Base-by-base conservation (phyloP, 805 yeast species). In the Candida oleophila region DNA sequence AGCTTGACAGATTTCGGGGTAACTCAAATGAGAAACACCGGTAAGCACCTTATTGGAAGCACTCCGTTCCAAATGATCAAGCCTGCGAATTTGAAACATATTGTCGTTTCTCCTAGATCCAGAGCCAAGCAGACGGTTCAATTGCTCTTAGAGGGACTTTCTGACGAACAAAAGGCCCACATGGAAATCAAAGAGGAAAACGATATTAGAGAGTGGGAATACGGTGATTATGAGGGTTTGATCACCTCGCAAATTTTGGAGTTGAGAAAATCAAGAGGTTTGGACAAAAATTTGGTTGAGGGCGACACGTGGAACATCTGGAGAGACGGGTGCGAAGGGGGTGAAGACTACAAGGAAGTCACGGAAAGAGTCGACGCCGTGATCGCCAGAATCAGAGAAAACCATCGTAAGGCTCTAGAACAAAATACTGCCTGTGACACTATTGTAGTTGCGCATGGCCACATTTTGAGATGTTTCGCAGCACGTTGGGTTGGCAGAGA, bases 161-260 rank as follows among this genome's bases (percentile, higher is more conserved):
- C 74, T 20, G 74, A 68, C 12, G 71, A 69, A 21, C 66, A 71
- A 15, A 73, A 67, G 49, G 52, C 71, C 8, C 52, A 64, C 4
- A 74, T 83, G 42, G 69, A 75, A 7, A 57, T 76, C 38, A 66
- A 71, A 47, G 74, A 75, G 16, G 60, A 55, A 18, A 85, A 82
- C 51, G 90, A 89, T 57, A 66, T 90, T 42, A 78, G 94, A 55
- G 98, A 92, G 68, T 92, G 97, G 97, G 95, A 89, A 54, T 92
- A 92, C 59, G 98, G 98, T 55, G 94, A 88, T 60, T 92, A 92
- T 64, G 98, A 92, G 72, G 98, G 98, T 3, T 65, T 83, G 54
- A 61, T 76, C 47, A 86, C 96, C 1, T 62, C 69, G 4, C 81
- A 91, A 56, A 89, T 91, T 62, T 68, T 76, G 38, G 78, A 72